These are phyloP conservation scores for Inga laurina DNA, from an alignment of 306 rosid genomes.

Conservation along the genomic window DNA sequence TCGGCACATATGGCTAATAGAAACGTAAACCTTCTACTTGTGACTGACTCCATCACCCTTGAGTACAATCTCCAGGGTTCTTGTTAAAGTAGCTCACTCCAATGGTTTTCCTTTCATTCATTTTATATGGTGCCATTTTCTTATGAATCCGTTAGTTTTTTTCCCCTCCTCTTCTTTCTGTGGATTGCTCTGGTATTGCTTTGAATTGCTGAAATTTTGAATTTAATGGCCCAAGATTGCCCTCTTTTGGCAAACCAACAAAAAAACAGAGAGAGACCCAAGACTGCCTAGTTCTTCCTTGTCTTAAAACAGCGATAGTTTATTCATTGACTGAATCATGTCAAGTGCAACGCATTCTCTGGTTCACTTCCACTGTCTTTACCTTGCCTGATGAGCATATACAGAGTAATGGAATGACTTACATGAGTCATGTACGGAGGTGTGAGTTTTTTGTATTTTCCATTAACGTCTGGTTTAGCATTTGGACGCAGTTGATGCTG, in stretches of 20 bases:
- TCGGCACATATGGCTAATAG: constrained; percentile 45
- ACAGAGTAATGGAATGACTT: background rate
- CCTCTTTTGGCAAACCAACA: too few species aligned
- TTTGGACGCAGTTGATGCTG: constrained; percentile 15
- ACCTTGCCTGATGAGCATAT: background rate
- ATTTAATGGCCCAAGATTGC: background rate
- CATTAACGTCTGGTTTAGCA: background rate
- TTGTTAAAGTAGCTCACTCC: constrained; percentile 3
- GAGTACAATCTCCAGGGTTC: constrained; percentile 39
- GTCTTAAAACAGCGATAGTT: background rate
- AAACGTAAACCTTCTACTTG: constrained; percentile 48
- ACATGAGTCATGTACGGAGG: background rate
- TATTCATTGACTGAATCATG: background rate
- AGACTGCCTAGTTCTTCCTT: background rate
- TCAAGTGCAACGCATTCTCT: background rate
- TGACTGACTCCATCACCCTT: constrained; percentile 27
- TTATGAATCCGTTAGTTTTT: background rate
- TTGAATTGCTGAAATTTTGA: background rate
- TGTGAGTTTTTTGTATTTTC: background rate
- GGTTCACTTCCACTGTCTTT: background rate
- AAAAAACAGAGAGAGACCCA: too few species aligned
- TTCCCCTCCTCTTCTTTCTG: background rate
- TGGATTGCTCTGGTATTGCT: background rate
- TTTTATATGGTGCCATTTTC: background rate
- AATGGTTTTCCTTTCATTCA: background rate